phyloP scores from a whole-genome alignment of 352 stramenopile genomes.

The Pythium biforme region DNA sequence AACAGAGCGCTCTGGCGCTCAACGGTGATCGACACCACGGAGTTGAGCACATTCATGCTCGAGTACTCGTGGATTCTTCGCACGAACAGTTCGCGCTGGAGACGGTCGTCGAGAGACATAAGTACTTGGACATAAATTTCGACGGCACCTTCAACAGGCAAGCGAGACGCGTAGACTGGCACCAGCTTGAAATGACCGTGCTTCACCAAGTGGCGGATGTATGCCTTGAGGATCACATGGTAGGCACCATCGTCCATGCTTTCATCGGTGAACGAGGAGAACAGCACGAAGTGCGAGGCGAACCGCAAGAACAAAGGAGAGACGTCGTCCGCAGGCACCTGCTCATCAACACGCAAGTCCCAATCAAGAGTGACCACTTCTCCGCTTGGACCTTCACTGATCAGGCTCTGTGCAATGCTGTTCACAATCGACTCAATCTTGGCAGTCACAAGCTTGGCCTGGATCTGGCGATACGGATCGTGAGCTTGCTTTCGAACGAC shows the following conservation, averaged over 20 bases:
- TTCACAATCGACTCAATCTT: slow-evolving; percentile 80
- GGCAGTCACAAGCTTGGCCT: slow-evolving; percentile 75
- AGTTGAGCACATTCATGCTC: slow-evolving; percentile 60
- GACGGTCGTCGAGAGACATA: slow-evolving; percentile 48
- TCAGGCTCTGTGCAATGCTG: slow-evolving; percentile 52
- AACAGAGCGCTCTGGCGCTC: slow-evolving; percentile 47
- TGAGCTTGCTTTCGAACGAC: slow-evolving; percentile 67
- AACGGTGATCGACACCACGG: slow-evolving; percentile 55
- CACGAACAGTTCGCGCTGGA: slow-evolving; percentile 69
- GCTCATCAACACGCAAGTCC: slow-evolving; percentile 52
- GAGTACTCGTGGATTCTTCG: slow-evolving; percentile 68
- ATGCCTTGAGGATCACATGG: slow-evolving; percentile 82
- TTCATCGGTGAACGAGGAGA: slow-evolving; percentile 66
- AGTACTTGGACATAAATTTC: slow-evolving; percentile 80
- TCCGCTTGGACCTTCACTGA: slow-evolving; percentile 26
- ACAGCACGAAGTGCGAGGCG: slow-evolving; percentile 78
- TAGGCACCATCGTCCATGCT: slow-evolving; percentile 56
- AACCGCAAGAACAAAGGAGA: slow-evolving; percentile 73
- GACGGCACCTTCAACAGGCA: slow-evolving; percentile 55
- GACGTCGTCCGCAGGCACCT: slow-evolving; percentile 40
- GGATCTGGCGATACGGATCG: slow-evolving; percentile 70
- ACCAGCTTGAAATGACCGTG: slow-evolving; percentile 75
- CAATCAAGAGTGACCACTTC: slow-evolving; percentile 60
- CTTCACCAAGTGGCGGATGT: slow-evolving; percentile 82
- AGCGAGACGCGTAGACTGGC: slow-evolving; percentile 63